These are phyloP conservation scores for Claviceps citrina DNA, from an alignment of 2,329 filamentous ascomycete species.

Conservation along the genomic window DNA sequence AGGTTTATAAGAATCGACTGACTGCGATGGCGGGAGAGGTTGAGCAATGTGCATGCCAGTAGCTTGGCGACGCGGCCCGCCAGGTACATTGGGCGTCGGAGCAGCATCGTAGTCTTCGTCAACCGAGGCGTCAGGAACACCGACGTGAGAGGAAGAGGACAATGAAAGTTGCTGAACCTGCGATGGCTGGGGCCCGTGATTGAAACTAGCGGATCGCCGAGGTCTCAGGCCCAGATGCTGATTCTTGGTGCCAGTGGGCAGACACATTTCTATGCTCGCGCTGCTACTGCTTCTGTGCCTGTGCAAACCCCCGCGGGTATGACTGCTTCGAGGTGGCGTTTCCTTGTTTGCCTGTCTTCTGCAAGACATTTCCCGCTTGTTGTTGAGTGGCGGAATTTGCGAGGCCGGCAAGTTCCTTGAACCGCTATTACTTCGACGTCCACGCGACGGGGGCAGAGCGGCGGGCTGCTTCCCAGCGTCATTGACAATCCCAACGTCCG, in stretches of 20 bases:
- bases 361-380: slow-evolving; percentile 35
- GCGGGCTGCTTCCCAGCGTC: slow-evolving; percentile 10
- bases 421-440: slow-evolving; percentile 65
- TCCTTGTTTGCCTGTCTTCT: slow-evolving; percentile 18
- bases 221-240: slow-evolving; percentile 41
- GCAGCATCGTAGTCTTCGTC: slow-evolving; percentile 63
- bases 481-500: slow-evolving; percentile 41
- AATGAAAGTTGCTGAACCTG: slow-evolving; percentile 10
- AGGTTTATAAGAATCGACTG: slow-evolving; percentile 23
- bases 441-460: slow-evolving; percentile 25
- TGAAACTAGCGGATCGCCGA: slow-evolving; percentile 57
- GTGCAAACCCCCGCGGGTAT: slow-evolving; percentile 38
- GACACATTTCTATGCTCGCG: slow-evolving; percentile 50
- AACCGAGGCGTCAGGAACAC: slow-evolving; percentile 34
- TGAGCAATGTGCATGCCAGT: slow-evolving; percentile 18
- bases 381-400: slow-evolving; percentile 46
- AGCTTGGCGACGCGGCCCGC: slow-evolving; percentile 48
- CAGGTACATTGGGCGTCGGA: slow-evolving; percentile 71
- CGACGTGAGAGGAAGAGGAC: slow-evolving; percentile 28
- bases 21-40: slow-evolving; percentile 25
- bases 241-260: slow-evolving; percentile 39
- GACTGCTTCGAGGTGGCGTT: slow-evolving; percentile 27
- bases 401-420: slow-evolving; percentile 51
- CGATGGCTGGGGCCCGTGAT: slow-evolving; percentile 32
- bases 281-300: slow-evolving; percentile 63